Evolutionary conservation across 805 yeast genomes (phyloP), one percentile per base, ranked within the genome.

Genomic region (Geotrichum ghanense): DNA sequence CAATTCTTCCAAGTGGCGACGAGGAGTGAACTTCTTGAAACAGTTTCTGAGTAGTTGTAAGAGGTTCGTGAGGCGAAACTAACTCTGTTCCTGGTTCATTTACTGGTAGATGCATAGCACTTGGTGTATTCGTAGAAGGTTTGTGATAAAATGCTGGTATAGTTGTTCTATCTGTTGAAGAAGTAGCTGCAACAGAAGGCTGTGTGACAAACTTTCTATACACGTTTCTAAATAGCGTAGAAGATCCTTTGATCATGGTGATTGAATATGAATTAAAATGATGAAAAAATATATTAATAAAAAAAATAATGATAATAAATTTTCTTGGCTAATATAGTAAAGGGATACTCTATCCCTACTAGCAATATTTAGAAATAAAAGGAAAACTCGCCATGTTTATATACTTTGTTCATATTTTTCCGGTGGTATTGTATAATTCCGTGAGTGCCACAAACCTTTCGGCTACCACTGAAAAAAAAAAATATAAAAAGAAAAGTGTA

Each of bases 1-100:
- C 16, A 12, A 31, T 31, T 31, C 37, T 9, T 6, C 37, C 37
- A n/a, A 31, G 17, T 19, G 37, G 37, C 12, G 37, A 31, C 7
- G 37, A 31, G 17, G 37, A 31, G 14, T 31, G 37, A 12, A 31
- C 37, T 31, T 31, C 37, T 31, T 31, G 37, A 31, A 31, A 31
- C 12, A 6, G 37, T 7, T n/a, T 31, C 16, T 31, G 37, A 12
- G 37, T 31, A 5, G 37, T 31, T 4, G 37, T 31, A 7, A 31
- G 37, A 6, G 12, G 37, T n/a, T 31, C 37, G 5, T 31, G 37
- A 19, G 4, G 16, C 17, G 5, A 19, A 9, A 19, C 17, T 31
- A 19, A 6, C 19, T 6, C 19, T 4, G 4, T 7, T 5, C 16
- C 12, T 31, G 12, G 19, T 5, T 31, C 19, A n/a, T n/a, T 16